phyloP scores from a whole-genome alignment of 768 basidiomycete genomes.

The Podaxis carcinomalis region DNA sequence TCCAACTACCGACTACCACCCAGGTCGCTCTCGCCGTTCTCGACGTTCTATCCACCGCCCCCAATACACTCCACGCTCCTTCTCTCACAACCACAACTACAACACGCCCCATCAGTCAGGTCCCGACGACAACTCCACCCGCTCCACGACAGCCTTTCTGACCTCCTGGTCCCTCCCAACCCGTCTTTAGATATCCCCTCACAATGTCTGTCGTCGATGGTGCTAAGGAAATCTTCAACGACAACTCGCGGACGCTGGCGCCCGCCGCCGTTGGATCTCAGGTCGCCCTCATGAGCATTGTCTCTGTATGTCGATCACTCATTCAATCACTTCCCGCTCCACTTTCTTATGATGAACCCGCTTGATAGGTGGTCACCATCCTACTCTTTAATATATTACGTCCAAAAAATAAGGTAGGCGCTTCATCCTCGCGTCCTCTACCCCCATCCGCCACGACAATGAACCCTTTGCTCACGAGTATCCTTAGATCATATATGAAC shows the following conservation, averaged over 20 bases:
- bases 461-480: not conserved
- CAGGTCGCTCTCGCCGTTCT: not conserved
- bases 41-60: not conserved
- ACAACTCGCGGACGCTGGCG: conserved; percentile 63
- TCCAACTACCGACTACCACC: not conserved
- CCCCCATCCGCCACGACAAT: too few species aligned
- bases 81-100: not conserved
- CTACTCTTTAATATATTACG: conserved; percentile 78
- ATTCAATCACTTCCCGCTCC: not conserved
- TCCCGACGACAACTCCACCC: not conserved
- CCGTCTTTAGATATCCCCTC: conserved; percentile 2
- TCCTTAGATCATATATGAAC: conserved; percentile 79
- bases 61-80: not conserved
- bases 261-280: conserved; percentile 80
- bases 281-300: conserved; percentile 63
- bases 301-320: conserved; percentile 53
- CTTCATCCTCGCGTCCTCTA: not conserved
- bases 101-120: not conserved
- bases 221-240: conserved; percentile 35
- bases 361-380: conserved; percentile 54
- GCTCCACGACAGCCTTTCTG: conserved; percentile 1
- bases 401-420: conserved; percentile 78
- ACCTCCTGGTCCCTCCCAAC: not conserved
- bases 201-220: conserved; percentile 32
- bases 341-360: not conserved